Evolutionary conservation across 257 asterid genomes (phyloP), one percentile per base, ranked within the genome.

Genomic region (Solanum piurae): DNA sequence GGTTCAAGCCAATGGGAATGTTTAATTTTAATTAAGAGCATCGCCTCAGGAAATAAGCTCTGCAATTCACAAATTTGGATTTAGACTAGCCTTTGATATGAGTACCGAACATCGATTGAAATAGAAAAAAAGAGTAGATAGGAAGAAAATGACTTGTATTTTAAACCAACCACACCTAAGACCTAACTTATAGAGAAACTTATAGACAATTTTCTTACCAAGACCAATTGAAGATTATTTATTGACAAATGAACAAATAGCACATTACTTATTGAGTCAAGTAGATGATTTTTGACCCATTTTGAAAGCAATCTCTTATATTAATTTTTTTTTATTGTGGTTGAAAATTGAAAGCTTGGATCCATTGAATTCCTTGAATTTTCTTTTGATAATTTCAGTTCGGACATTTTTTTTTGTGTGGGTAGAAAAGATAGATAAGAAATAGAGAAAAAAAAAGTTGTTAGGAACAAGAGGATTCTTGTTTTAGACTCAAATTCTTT

Each of bases 241-340:
- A 62, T 83, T 86, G 83, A 86, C 85, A 55, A 25, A 42, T 88
- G 25, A 88, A 40, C 62, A 85, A 44, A 44, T 86, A 74, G 40
- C 90, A 92, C 88, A 89, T 91, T 49, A 92, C 29, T 86, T 87
- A 52, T 89, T 80, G 92, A 90, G 92, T 90, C 73, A 40, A 29
- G 42, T 42, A 52, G 90, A 89, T 58, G 73, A 37, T 89, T 89
- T 92, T 91, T 91, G 91, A 76, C 89, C 92, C 92, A 88, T 44
- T 79, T 44, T 88, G 94, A 89, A 77, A 87, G 87, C 73, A 42
- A 86, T 84, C 44, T 23, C 33, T 80, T 85, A 25, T 72, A 27
- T 55, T 21, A 9, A 76, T 0, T 14, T 49, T 49, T 5, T 49
- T 49, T 49, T 5, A 12, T 74, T 87, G 9, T 2, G 21, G 13